phyloP scores from a whole-genome alignment of 352 stramenopile genomes.

The Globisporangium splendens region DNA sequence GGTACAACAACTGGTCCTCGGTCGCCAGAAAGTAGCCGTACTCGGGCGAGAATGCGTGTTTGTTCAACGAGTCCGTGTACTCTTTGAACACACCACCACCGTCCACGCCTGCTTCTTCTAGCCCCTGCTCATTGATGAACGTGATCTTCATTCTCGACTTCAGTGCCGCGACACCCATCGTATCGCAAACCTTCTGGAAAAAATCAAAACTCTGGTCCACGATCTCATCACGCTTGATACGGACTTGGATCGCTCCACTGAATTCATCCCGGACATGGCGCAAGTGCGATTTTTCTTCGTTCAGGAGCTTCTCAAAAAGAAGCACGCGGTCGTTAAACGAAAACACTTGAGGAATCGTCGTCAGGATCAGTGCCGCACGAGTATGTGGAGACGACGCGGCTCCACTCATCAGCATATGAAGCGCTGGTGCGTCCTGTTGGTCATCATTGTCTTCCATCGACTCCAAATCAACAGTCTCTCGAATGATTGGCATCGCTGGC shows the following conservation, averaged over 20 bases:
- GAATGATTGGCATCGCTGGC: conserved; percentile 63
- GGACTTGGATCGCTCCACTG: conserved; percentile 43
- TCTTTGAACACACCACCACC: conserved; percentile 98
- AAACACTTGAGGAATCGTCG: conserved; percentile 77
- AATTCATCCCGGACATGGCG: conserved; percentile 59
- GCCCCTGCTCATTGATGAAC: conserved; percentile 91
- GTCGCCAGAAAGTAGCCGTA: conserved; percentile 84
- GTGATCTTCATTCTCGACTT: conserved; percentile 91
- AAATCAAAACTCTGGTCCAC: conserved; percentile 89
- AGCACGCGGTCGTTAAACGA: conserved; percentile 72
- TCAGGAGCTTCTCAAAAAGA: conserved; percentile 71
- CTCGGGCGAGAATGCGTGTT: conserved; percentile 86
- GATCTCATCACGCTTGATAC: conserved; percentile 77
- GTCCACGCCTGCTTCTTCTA: conserved; percentile 96
- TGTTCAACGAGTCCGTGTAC: conserved; percentile 90
- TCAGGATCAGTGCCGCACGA: conserved; percentile 51
- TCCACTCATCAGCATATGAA: conserved; percentile 43
- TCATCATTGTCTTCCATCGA: conserved; percentile 53
- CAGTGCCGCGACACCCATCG: conserved; percentile 59
- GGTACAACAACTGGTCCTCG: conserved; percentile 89
- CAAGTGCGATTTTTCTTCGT: conserved; percentile 54
- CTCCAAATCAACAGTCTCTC: conserved; percentile 60
- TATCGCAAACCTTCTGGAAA: conserved; percentile 58
- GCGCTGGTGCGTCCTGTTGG: conserved; percentile 33
- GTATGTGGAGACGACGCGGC: conserved; percentile 29